Evolutionary conservation across 2,329 filamentous ascomycete species (phyloP), one percentile per base, ranked within the genome.

Genomic region (Samsoniella hepiali): DNA sequence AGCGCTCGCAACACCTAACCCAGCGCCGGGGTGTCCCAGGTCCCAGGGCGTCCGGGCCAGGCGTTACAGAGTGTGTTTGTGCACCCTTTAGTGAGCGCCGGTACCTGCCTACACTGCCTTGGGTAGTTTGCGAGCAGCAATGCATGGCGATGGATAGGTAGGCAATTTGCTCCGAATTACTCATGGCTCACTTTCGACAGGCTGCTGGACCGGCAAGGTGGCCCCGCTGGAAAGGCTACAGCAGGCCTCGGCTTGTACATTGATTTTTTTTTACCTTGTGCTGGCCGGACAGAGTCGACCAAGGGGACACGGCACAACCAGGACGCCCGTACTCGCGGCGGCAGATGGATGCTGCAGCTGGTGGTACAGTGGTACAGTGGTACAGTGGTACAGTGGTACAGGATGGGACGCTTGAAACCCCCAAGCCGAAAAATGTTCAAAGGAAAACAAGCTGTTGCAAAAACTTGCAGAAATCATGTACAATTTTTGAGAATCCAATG

Each of bases 211-310:
- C 22, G 22, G 22, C 22, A 22, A 22, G 22, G 22, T 22, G 22
- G 22, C 22, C 22, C 22, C 22, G 50, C 31, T 36, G 50, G n/a
- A 34, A n/a, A 38, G 32, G 50, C 11, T 36, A n/a, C 31, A 38
- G 32, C 45, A 42, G 36, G 57, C 57, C 57, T 59, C 57, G 57
- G 57, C 57, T 22, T 59, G 57, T 9, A 34, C 22, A 22, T 22
- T 22, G 22, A 22, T 22, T 22, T 22, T 22, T 22, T 22, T 22
- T 22, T 22, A 22, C 22, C 22, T 22, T 49, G n/a, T 51, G 47
- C 11, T 38, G 22, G 22, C 17, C n/a, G 50, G 31, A 34, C 29
- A 31, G 27, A 31, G 44, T 11, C 38, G 38, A 49, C 45, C 22
- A 11, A 47, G 44, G 47, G 47, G 57, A 51, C 44, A 10, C 57